Evolutionary conservation across 2,329 filamentous ascomycete species (phyloP).

Genomic region (Diatrype stigma): DNA sequence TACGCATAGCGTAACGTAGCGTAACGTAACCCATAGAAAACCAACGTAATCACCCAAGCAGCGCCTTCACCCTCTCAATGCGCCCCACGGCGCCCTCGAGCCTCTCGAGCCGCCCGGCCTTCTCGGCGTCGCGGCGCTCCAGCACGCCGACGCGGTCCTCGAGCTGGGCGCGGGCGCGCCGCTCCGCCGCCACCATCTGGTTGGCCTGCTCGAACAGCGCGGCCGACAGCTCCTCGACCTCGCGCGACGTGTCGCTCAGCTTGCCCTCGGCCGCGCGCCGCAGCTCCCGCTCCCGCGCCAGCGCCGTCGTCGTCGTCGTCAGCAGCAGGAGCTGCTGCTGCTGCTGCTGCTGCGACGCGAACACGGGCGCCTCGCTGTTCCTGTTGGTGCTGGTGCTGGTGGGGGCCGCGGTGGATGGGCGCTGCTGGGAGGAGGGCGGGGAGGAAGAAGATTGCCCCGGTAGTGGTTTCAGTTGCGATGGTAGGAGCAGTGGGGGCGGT

Average conservation of each 20-base stretch:
- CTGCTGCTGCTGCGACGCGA: conserved; percentile 50
- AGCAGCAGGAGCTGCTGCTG: conserved; percentile 36
- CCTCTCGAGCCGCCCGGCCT: conserved; percentile 62
- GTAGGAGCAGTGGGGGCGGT: conserved; percentile 19
- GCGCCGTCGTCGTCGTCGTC: conserved; percentile 43
- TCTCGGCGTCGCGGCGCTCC: conserved; percentile 67
- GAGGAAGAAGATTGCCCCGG: neutral
- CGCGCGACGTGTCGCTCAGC: conserved; percentile 61
- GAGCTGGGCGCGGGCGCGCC: conserved; percentile 64
- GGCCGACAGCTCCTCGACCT: conserved; percentile 75
- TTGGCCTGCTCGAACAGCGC: conserved; percentile 79
- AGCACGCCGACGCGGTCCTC: conserved; percentile 67
- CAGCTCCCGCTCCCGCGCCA: conserved; percentile 63
- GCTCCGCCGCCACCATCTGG: conserved; percentile 78
- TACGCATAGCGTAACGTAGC: too few species aligned
- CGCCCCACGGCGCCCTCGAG: conserved; percentile 67
- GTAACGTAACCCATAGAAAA: too few species aligned
- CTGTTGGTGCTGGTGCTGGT: conserved; percentile 13
- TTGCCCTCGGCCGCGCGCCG: conserved; percentile 66
- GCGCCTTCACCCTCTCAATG: conserved; percentile 64
- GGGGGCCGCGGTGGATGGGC: conserved; percentile 14
- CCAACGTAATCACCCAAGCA: conserved; percentile 43
- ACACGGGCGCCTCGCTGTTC: too few species aligned
- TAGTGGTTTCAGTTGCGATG: conserved; percentile 2
- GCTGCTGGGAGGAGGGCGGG: too few species aligned